Percentiles rank a stretch among this genome's conserved stretches.
Evolutionary conservation across 1,139 yeast genomes (phyloP).

Genomic region (Diutina siamensis): DNA sequence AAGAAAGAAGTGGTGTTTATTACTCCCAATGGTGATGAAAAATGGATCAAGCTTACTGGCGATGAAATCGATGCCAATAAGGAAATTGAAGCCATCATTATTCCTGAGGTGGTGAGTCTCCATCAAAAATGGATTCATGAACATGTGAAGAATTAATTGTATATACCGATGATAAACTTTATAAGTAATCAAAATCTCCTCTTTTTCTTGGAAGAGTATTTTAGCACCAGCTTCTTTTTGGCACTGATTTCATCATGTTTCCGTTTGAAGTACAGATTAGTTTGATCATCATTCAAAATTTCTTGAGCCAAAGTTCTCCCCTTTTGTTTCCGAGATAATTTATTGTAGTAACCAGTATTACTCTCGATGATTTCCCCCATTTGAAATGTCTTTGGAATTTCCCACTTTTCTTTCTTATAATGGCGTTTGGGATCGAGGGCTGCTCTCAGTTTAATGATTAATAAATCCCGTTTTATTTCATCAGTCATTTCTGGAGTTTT

Average conservation of each 20-base stretch:
- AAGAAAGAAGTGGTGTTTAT: conserved; percentile 85
- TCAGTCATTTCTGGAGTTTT: conserved; percentile 73
- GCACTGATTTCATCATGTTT: conserved; percentile 73
- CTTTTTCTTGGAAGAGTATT: neutral
- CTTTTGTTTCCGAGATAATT: conserved; percentile 60
- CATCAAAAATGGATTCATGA: conserved; percentile 53
- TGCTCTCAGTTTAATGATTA: conserved; percentile 71
- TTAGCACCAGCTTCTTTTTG: conserved; percentile 11
- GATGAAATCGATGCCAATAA: conserved; percentile 23
- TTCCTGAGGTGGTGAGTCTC: conserved; percentile 57
- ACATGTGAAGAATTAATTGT: neutral
- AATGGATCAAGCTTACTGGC: conserved; percentile 42
- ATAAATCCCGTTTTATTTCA: conserved; percentile 62
- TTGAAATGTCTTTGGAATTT: conserved; percentile 70
- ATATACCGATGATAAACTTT: neutral
- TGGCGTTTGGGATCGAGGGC: conserved; percentile 94
- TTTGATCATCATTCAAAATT: conserved; percentile 59
- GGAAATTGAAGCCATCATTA: conserved; percentile 67
- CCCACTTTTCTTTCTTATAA: conserved; percentile 81
- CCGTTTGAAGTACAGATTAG: conserved; percentile 71
- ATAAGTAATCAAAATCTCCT: neutral
- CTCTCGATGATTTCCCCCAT: conserved; percentile 84
- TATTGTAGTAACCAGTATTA: conserved; percentile 64
- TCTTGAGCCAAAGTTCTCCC: conserved; percentile 76
- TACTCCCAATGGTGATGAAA: conserved; percentile 28